phyloP scores from a whole-genome alignment of 306 rosid genomes.

The Chamaecrista fasciculata region DNA sequence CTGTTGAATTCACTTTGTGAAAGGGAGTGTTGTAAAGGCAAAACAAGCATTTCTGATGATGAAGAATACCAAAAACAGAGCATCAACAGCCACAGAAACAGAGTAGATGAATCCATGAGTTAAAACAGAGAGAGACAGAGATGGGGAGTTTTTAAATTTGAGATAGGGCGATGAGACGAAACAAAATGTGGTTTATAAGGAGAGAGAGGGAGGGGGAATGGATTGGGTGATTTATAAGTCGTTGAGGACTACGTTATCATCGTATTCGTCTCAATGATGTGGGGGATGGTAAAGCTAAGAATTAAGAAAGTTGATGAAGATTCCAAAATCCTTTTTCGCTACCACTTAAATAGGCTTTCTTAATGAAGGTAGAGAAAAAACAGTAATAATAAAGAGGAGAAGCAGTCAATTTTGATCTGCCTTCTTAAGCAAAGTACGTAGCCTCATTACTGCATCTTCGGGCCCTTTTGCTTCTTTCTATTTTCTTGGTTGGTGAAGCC shows the following conservation, averaged over 20 bases:
- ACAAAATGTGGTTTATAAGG: conserved; percentile 19
- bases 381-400: not conserved
- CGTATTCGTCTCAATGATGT: not conserved
- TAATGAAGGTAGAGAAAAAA: not conserved
- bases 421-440: conserved; percentile 22
- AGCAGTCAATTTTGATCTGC: conserved; percentile 23
- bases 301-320: not conserved
- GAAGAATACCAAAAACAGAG: conserved; percentile 39
- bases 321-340: not conserved
- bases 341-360: not conserved
- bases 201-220: not conserved
- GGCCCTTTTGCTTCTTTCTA: not conserved
- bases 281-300: not conserved
- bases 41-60: conserved; percentile 33
- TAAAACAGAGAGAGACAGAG: not conserved
- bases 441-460: conserved; percentile 4
- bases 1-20: conserved; percentile 59
- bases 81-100: conserved; percentile 41
- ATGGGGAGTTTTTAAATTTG: conserved; percentile 11
- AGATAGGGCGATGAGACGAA: not conserved
- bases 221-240: not conserved
- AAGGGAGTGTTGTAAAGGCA: conserved; percentile 67
- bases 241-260: not conserved
- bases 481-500: conserved; percentile 11
- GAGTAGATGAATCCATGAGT: conserved; percentile 53